Evolutionary conservation across 1,139 yeast genomes (phyloP), one percentile per base, ranked within the genome.

Genomic region (Meyerozyma smithsonii): DNA sequence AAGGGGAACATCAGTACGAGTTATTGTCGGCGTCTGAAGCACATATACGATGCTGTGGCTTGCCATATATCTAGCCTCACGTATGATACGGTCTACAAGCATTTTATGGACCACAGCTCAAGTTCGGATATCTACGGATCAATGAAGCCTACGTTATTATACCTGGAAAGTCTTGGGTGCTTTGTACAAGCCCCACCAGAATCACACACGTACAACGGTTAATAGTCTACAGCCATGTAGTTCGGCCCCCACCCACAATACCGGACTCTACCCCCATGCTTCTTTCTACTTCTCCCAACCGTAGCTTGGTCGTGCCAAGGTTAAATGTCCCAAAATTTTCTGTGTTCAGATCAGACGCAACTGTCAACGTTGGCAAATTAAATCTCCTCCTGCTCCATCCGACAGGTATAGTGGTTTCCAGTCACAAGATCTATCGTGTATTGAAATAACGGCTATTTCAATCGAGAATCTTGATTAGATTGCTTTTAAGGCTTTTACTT

Each of bases 271-370:
- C 5, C 28, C 28, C 11, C 15, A 3, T 12, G 8, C 19, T 16
- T 17, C n/a, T 30, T 30, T 8, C 21, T 30, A 12, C 20, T 3
- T 30, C 34, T 18, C 34, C 10, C 2, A 8, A 30, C 20, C 12
- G 4, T 3, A 14, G 10, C 12, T 12, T 12, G 34, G 34, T 30
- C 34, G 34, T 30, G 34, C 21, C 20, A 28, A 8, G 34, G 20
- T 14, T 8, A 18, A 16, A 30, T 30, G 34, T 18, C 34, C 21
- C 21, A 30, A 30, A 30, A 17, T 30, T 30, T 30, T 30, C 12
- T 30, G 21, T 30, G 34, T 30, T 30, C 34, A 30, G 34, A 30
- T 30, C 34, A 30, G 21, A n/a, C 34, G 34, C 34, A 30, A 14
- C n/a, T 4, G 14, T 10, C 20, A 17, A 17, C 30, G 5, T 26